Evolutionary conservation across 1,139 yeast species (phyloP).

Genomic region (Diutina catenulata): DNA sequence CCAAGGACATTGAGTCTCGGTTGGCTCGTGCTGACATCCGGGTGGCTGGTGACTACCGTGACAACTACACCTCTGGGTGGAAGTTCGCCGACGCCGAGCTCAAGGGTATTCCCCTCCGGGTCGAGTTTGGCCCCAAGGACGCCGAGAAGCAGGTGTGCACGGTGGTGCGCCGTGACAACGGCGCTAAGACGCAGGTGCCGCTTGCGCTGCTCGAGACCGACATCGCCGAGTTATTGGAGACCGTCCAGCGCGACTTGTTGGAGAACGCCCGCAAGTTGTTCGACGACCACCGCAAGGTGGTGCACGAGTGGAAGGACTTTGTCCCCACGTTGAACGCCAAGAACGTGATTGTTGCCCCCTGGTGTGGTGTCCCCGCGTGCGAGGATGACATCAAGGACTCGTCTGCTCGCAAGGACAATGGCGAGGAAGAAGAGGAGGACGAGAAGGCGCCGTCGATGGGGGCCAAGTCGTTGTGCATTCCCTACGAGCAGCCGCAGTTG

Average conservation of each 20-base stretch:
- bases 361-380: conserved; percentile 93
- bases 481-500: conserved; percentile 80
- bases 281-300: conserved; percentile 72
- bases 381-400: conserved; percentile 95
- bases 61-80: conserved; percentile 97
- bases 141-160: conserved; percentile 66
- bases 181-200: conserved; percentile 57
- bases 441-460: conserved; percentile 99
- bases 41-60: conserved; percentile 79
- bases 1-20: conserved; percentile 50
- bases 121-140: conserved; percentile 96
- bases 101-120: conserved; percentile 87
- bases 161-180: conserved; percentile 89
- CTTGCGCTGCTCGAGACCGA: conserved; percentile 31
- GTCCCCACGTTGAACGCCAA: conserved; percentile 87
- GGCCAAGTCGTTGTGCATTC: conserved; percentile 96
- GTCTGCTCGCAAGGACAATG: conserved; percentile 73
- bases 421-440: conserved; percentile 78
- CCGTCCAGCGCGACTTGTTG: conserved; percentile 67
- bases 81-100: conserved; percentile 96
- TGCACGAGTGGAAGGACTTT: conserved; percentile 82
- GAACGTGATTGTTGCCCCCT: conserved; percentile 86
- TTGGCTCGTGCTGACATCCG: conserved; percentile 53
- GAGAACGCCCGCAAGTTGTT: conserved; percentile 69
- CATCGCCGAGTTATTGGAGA: conserved; percentile 63